phyloP scores from a whole-genome alignment of 2,329 filamentous ascomycete species.

The Cadophora sp. region DNA sequence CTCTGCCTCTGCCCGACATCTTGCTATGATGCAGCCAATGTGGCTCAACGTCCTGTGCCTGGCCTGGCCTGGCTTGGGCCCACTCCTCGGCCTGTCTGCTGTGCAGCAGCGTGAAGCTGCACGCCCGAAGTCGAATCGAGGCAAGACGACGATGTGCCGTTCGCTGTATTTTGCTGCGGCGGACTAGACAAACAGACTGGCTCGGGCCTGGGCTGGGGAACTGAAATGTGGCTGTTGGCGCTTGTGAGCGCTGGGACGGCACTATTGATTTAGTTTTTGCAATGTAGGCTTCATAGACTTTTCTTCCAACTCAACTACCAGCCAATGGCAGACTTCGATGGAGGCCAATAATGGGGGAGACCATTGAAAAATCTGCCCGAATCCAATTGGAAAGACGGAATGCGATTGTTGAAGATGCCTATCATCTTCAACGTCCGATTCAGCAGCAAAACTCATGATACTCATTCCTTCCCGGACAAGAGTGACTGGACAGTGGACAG shows the following conservation, averaged over 20 bases:
- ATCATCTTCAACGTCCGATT: background rate
- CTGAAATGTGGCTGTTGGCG: constrained; percentile 4
- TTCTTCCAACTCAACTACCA: background rate
- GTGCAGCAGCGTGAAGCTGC: background rate
- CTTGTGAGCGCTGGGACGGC: constrained; percentile 2
- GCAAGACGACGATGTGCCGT: background rate
- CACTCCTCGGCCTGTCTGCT: constrained; percentile 6
- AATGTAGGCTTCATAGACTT: background rate
- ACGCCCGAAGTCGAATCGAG: background rate
- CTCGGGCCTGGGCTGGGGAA: background rate
- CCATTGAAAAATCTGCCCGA: background rate
- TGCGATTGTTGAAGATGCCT: background rate
- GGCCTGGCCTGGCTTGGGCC: background rate
- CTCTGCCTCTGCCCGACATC: constrained; percentile 18
- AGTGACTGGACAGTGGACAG: background rate
- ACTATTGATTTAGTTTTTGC: constrained; percentile 5
- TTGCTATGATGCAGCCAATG: constrained; percentile 16
- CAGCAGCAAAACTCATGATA: constrained; percentile 1
- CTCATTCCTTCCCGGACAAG: background rate
- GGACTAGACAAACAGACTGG: background rate
- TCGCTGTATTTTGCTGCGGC: background rate
- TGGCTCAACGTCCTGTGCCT: background rate
- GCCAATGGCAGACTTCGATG: background rate
- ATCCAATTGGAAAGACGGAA: background rate
- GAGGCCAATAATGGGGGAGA: background rate